These are phyloP conservation scores for Rossbeevera mucosa DNA, from an alignment of 768 basidiomycete species.

Conservation along the genomic window DNA sequence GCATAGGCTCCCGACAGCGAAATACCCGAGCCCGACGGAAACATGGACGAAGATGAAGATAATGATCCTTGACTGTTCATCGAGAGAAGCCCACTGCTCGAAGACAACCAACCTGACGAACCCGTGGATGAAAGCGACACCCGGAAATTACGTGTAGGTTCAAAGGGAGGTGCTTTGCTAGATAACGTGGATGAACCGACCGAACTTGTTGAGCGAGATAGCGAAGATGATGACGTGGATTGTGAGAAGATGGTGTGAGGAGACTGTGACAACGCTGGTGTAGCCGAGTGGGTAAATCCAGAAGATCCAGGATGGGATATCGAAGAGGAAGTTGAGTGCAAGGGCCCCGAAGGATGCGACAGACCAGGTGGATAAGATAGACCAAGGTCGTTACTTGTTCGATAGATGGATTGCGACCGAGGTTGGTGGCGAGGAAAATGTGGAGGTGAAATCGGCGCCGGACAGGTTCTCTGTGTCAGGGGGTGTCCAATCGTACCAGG, in stretches of 20 bases:
- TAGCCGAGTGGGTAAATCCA: conserved; percentile 9
- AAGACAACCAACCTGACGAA: conserved; percentile 13
- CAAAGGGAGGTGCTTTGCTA: conserved; percentile 51
- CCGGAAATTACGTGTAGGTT: conserved; percentile 37
- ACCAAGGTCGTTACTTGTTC: conserved; percentile 14
- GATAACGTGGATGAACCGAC: conserved; percentile 41
- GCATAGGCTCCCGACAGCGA: conserved; percentile 12
- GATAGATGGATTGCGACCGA: conserved; percentile 23
- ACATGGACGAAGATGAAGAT: conserved; percentile 13
- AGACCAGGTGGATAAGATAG: conserved; percentile 18
- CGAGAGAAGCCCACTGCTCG: conserved; percentile 7
- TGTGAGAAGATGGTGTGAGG: conserved; percentile 16
- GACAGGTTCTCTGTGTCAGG: conserved; percentile 10
- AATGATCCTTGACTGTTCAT: conserved; percentile 16
- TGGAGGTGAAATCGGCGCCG: conserved; percentile 24
- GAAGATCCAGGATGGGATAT: conserved; percentile 15
- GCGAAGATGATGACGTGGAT: conserved; percentile 22
- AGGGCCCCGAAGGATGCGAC: conserved; percentile 7
- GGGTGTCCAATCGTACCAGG: conserved; percentile 29
- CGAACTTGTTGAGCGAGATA: conserved; percentile 29
- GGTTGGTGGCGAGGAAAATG: conserved; percentile 26
- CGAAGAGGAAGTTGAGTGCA: conserved; percentile 15
- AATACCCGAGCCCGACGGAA: conserved; percentile 7
- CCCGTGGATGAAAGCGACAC: conserved; percentile 20
- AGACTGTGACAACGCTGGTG: conserved; percentile 12